Evolutionary conservation across 257 asterid species (phyloP), one percentile per base, ranked within the genome.

Genomic region (Solanum sparsipilum): DNA sequence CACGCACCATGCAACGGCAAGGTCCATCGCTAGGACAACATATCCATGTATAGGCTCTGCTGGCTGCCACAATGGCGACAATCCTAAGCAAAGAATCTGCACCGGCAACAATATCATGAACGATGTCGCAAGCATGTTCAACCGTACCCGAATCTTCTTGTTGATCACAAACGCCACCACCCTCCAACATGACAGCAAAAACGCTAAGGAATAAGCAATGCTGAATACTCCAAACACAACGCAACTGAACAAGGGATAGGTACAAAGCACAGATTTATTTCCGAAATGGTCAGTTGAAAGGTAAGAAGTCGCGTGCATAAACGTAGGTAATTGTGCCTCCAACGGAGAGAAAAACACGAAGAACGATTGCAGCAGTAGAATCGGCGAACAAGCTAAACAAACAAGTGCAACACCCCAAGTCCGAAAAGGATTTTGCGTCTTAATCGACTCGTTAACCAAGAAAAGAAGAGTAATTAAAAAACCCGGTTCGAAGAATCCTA

Each of bases 401-500:
- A 92, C 88, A 15, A 94, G 91, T 1, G 86, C 72, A 0, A 93
- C 11, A 1, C 93, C 91, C 96, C 94, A 92, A 65, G 84, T 41
- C 8, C 92, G 91, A 10, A 89, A 63, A 0, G 92, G 93, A 67
- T 92, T 91, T 3, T 68, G 70, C 36, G 90, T 91, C 87, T 91
- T 91, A 44, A 95, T 90, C 0, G 99, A 94, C 10, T 92, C 91
- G 67, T 94, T 94, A 8, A 96, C 94, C 89, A 96, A 79, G 84
- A 93, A 93, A 0, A 96, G 91, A 13, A 96, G 93, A 70, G 98
- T 94, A 58, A 93, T 86, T 2, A 96, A 83, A 70, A 96, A 95
- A 13, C 97, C 96, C 0, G 99, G 98, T 81, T 96, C 94, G 65
- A 93, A 88, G 5, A 95, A 76, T 10, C 98, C 98, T 25, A 96